phyloP scores from a whole-genome alignment of 345 rosid species.

The Melastoma malabathricum region DNA sequence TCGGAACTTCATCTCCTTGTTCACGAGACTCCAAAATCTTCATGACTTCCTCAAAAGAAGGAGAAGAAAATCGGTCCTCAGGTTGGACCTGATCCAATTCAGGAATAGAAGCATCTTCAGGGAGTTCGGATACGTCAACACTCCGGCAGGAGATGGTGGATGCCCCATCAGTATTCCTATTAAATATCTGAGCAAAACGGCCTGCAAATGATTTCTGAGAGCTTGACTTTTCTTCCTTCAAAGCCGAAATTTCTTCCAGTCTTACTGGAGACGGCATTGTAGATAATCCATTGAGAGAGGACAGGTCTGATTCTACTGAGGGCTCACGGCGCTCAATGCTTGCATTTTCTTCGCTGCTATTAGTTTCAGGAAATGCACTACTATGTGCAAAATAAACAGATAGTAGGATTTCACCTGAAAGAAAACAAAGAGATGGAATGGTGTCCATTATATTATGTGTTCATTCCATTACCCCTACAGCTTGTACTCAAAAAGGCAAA shows the following conservation, averaged over 20 bases:
- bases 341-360: conserved; percentile 15
- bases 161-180: conserved; percentile 36
- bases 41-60: conserved; percentile 49
- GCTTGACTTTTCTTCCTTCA: conserved; percentile 39
- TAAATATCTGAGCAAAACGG: conserved; percentile 71
- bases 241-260: conserved; percentile 33
- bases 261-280: conserved; percentile 27
- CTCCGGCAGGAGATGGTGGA: conserved; percentile 16
- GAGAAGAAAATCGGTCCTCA: conserved; percentile 40
- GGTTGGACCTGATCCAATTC: conserved; percentile 26
- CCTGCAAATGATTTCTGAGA: conserved; percentile 49
- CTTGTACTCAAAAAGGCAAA: no score
- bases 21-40: conserved; percentile 54
- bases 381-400: conserved; percentile 50
- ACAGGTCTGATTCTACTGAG: conserved; percentile 21
- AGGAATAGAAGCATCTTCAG: conserved; percentile 26
- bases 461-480: not conserved
- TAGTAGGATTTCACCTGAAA: conserved; percentile 73
- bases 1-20: conserved; percentile 48
- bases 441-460: not conserved
- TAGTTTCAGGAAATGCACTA: conserved; percentile 28
- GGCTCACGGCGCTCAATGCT: not conserved
- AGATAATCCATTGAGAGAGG: conserved; percentile 24
- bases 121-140: conserved; percentile 29
- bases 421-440: not conserved